Base-by-base conservation (phyloP, 1,284 basidiomycete species). In the Apiotrichum gracile region DNA sequence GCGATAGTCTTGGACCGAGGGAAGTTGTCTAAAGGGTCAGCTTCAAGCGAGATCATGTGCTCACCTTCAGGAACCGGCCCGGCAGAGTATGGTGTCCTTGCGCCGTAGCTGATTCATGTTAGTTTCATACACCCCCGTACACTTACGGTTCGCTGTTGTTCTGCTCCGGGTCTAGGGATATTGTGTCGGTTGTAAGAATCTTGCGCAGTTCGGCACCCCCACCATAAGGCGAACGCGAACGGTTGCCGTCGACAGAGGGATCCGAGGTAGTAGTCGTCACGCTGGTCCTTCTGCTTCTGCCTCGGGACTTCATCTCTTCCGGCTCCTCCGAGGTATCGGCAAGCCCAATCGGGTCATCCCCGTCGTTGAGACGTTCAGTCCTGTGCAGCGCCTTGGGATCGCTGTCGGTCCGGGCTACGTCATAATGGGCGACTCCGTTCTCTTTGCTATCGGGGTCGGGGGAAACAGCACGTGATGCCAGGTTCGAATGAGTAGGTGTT, bases 1-100 rank as follows among this genome's bases (percentile, higher is more conserved):
- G 82, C 82, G 52, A 83, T 81, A 0, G 82, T 83, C 56, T 78
- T 79, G 2, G 79, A 78, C 2, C 81, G 72, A 5, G 79, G 79
- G 40, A 82, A 79, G 25, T 71, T 65, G 31, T 73, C 72, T 67
- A 41, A 8, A 6, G 31, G n/a, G 21, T 51, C 17, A 51, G 49
- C n/a, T 40, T 16, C 5, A 25, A 4, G 24, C 16, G 5, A 8
- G 3, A 13, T 34, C 5, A 27, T 22, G 3, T 13, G 34, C 35
- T 17, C 19, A 49, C 48, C 38, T 5, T 51, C 49, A 13, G 31
- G 24, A 2, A 38, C 45, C 17, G 45, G 45, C 19, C 25, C 35
- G 5, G 24, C 34, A 47, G 45, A 24, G 35, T 47, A 47, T 3
- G 45, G 45, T 31, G 47, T 40, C 8, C 29, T 37, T 31, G 26